Evolutionary conservation across 257 asterid species (phyloP), one percentile per base, ranked within the genome.

Genomic region (Lycium ferocissimum): DNA sequence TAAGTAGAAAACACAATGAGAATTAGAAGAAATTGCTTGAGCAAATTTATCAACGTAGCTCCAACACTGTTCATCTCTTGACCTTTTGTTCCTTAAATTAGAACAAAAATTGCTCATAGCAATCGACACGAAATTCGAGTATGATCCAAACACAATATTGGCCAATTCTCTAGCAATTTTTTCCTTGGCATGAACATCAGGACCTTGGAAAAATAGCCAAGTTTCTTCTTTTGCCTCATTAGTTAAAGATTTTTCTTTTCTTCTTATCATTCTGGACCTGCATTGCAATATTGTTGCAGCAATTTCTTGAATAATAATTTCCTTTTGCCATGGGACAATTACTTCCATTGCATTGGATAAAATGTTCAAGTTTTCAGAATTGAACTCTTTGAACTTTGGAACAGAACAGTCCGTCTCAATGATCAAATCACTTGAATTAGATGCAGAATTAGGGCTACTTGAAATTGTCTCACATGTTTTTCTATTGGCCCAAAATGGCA

Each of bases 151-250:
- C 83, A 96, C 93, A 73, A 87, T 54, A 54, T 87, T 94, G 66
- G 99, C 97, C 73, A 96, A 26, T 83, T 96, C 98, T 73, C 88
- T 89, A 0, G 94, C 93, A 5, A 94, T 88, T 14, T 79, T 88
- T 79, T 92, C 97, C 84, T 96, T 96, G 7, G 92, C 92, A 15
- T 84, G 90, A 3, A 84, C 80, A 62, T 91, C 98, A 1, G 73
- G 83, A 12, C 99, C 99, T 38, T 87, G 91, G 86, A 94, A 94
- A 62, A 91, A 80, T 15, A 96, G 43, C 99, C 99, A 96, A 3
- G 96, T 92, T 40, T 93, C 99, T 83, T 93, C 93, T 84, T 92
- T 95, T 6, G 35, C 61, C 11, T 49, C 85, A 26, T 73, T n/a
- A 3, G n/a, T 49, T 11, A 9, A 62, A 0, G 1, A 1, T 15